These are phyloP conservation scores for Boletales sp. DNA, from an alignment of 768 basidiomycete genomes.

Conservation along the genomic window DNA sequence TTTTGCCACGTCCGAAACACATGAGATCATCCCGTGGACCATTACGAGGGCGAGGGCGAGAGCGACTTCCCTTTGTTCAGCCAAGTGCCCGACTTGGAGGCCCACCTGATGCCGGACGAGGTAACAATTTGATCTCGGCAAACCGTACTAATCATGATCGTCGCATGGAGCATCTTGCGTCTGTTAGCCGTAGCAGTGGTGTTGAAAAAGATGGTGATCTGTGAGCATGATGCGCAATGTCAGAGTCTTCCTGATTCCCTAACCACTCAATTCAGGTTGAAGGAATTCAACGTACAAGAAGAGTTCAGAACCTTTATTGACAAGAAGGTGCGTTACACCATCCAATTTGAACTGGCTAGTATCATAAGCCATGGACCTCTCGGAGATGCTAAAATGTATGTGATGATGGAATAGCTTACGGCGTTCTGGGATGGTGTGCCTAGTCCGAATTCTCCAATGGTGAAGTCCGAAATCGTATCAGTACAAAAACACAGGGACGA, in stretches of 20 bases:
- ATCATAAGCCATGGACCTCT: neutral
- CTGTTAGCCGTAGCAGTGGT: slow-evolving; percentile 75
- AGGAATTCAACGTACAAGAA: slow-evolving; percentile 55
- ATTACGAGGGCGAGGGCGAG: slow-evolving; percentile 12
- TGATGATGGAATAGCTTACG: slow-evolving; percentile 39
- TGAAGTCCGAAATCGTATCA: neutral
- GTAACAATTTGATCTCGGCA: neutral
- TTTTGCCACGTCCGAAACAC: neutral
- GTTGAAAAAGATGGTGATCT: slow-evolving; percentile 70
- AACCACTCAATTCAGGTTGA: slow-evolving; percentile 48
- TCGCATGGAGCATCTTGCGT: slow-evolving; percentile 63
- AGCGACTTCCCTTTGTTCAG: slow-evolving; percentile 3
- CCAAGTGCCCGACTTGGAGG: neutral
- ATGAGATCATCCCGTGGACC: slow-evolving; percentile 14
- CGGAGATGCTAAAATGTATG: neutral
- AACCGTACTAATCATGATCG: slow-evolving; percentile 1
- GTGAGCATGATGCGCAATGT: slow-evolving; percentile 40
- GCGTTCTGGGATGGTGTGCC: slow-evolving; percentile 37
- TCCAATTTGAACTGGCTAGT: neutral
- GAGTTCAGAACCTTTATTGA: slow-evolving; percentile 65
- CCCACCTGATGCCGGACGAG: slow-evolving; percentile 1
- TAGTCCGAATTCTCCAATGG: no score
- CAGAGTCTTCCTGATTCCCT: neutral
- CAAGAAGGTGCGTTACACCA: slow-evolving; percentile 49
- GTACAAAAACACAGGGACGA: slow-evolving; percentile 41